Evolutionary conservation across 2,329 filamentous ascomycete species (phyloP).

Genomic region (Tolypocladium ovalisporum): DNA sequence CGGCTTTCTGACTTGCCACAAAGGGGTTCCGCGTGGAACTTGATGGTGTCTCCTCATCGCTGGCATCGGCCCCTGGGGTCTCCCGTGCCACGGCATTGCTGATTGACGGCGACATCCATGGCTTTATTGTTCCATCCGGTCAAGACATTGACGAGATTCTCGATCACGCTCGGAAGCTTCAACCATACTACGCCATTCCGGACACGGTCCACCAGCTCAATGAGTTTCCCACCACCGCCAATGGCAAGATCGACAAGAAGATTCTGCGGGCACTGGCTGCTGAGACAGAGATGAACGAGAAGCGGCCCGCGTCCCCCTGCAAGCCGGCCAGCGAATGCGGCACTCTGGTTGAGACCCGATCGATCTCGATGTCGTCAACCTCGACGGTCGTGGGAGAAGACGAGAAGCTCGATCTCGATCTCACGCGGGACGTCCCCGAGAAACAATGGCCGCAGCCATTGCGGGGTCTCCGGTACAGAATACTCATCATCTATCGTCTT

Average conservation of each 20-base stretch:
- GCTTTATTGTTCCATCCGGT: constrained; percentile 31
- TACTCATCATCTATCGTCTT: constrained; percentile 44
- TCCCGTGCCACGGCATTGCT: constrained; percentile 35
- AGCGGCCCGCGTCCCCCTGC: background rate
- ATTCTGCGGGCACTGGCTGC: constrained; percentile 25
- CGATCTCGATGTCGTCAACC: constrained; percentile 18
- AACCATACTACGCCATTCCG: constrained; percentile 47
- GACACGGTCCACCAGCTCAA: constrained; percentile 29
- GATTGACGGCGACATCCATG: constrained; percentile 36
- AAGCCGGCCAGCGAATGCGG: constrained; percentile 8
- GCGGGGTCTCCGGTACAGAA: constrained; percentile 28
- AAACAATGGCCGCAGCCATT: constrained; percentile 28
- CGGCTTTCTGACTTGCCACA: background rate
- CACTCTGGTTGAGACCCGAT: constrained; percentile 16
- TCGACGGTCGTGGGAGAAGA: constrained; percentile 14
- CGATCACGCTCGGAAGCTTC: constrained; percentile 26
- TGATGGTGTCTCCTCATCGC: constrained; percentile 42
- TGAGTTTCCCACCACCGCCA: constrained; percentile 37
- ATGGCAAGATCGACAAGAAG: constrained; percentile 46
- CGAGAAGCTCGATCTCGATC: constrained; percentile 17
- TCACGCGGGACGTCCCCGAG: constrained; percentile 22
- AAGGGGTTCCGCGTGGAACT: constrained; percentile 50
- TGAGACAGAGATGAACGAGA: constrained; percentile 3
- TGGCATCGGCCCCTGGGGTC: constrained; percentile 34
- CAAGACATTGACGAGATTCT: constrained; percentile 26